Percentiles rank a stretch among this genome's conserved stretches.
These are phyloP conservation scores for Grosmannia clavigera DNA, from an alignment of 2,329 filamentous ascomycete species.

Conservation along the genomic window DNA sequence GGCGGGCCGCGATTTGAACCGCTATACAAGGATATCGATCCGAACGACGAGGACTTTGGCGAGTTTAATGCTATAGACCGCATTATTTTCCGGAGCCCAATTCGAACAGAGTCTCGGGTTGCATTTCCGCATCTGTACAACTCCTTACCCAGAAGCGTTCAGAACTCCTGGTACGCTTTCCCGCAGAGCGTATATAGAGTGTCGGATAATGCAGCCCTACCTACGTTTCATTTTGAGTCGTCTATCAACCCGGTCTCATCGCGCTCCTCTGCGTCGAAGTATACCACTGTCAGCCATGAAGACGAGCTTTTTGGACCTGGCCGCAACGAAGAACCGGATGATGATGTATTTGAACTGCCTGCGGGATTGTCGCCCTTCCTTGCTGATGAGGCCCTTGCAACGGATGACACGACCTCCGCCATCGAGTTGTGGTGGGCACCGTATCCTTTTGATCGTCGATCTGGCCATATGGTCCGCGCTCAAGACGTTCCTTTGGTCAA, in stretches of 20 bases:
- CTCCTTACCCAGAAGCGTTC: conserved; percentile 85
- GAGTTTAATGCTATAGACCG: conserved; percentile 99
- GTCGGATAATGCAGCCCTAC: conserved; percentile 76
- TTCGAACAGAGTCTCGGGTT: conserved; percentile 90
- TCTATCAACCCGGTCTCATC: conserved; percentile 96
- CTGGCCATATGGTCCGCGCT: conserved; percentile 89
- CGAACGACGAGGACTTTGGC: conserved; percentile 97
- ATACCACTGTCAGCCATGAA: conserved; percentile 82
- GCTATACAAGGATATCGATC: conserved; percentile 95
- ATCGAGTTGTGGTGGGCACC: conserved; percentile 98
- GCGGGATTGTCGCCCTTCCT: conserved; percentile 76
- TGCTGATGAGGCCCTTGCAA: conserved; percentile 78
- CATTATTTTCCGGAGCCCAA: conserved; percentile 93
- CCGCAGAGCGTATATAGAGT: conserved; percentile 87
- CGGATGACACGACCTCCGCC: conserved; percentile 76
- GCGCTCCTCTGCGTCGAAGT: conserved; percentile 84
- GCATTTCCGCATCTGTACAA: conserved; percentile 95
- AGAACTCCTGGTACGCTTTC: conserved; percentile 85
- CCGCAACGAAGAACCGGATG: conserved; percentile 60
- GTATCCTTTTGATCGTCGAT: conserved; percentile 87
- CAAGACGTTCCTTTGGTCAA: conserved; percentile 96
- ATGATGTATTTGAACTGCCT: conserved; percentile 77
- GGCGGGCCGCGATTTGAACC: conserved; percentile 95
- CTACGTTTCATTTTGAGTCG: conserved; percentile 97
- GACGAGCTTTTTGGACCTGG: conserved; percentile 82